Conservation (phyloP, 1,284 basidiomycete genomes). For the Microbotryum lychnidis-dioicae region DNA sequence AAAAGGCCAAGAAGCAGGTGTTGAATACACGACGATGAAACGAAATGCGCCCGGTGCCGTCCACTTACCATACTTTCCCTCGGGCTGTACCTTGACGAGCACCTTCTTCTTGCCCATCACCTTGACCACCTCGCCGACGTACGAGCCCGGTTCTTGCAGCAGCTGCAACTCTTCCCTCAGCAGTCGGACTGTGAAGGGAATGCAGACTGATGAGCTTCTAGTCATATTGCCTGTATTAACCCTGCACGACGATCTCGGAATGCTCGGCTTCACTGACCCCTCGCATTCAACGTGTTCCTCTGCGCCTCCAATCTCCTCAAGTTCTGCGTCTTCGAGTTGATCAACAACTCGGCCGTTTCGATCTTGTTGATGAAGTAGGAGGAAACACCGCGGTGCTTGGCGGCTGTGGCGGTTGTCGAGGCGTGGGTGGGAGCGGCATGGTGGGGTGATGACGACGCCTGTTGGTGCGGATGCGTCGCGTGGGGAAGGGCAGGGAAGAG, state of each 20-base stretch:
- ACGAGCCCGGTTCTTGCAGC: conserved; percentile 90
- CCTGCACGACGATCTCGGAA: background rate
- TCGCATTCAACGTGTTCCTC: conserved; percentile 88
- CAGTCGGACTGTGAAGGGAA: conserved; percentile 55
- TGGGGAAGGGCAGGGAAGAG: background rate
- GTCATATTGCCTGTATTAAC: background rate
- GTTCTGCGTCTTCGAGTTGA: conserved; percentile 96
- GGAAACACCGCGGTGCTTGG: conserved; percentile 15
- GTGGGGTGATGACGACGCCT: conserved; percentile 10
- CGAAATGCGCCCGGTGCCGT: background rate
- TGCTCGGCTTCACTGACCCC: conserved; percentile 54
- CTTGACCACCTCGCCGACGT: conserved; percentile 96
- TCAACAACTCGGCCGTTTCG: conserved; percentile 79
- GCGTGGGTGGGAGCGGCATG: background rate
- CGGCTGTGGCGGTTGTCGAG: background rate
- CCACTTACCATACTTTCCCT: conserved; percentile 86
- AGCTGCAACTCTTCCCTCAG: conserved; percentile 90
- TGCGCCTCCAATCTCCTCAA: conserved; percentile 90
- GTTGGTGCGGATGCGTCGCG: background rate
- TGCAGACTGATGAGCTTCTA: background rate
- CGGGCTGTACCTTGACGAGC: conserved; percentile 95
- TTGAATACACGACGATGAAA: background rate
- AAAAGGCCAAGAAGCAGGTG: background rate
- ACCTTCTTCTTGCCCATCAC: conserved; percentile 99
- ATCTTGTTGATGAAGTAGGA: conserved; percentile 94